Base-by-base conservation (phyloP, 2,329 filamentous ascomycete genomes). In the Xylariaceae sp. region DNA sequence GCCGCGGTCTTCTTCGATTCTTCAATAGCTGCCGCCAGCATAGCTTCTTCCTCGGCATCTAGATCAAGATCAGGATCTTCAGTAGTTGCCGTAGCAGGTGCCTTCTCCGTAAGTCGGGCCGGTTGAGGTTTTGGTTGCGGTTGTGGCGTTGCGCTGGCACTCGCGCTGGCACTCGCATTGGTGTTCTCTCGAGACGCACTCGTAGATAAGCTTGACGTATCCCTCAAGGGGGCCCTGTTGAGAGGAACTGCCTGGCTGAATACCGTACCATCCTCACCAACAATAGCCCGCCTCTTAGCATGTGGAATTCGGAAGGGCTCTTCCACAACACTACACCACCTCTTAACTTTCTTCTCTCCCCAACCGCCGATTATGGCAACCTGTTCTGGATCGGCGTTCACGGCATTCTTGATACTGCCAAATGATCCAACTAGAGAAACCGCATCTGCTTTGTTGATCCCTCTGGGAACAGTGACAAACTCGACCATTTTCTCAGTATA, bases 371-470 rank as follows among this genome's bases (percentile, higher is more conserved):
- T 85, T 63, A 90, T 78, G 11, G 86, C 85, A 42, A 99, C 82
- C 73, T 96, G 89, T 71, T 97, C 94, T 0, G 90, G 85, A 50
- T 88, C 83, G 1, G 92, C 93, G 73, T 97, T 97, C 60, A 97
- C 80, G 0, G 93, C 93, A 44, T 88, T 89, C 66, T 87, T 85
- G 59, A 99, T 76, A 65, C 90, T 96, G 23, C 94, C 94, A 77
- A 97, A 99, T 54, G 91, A 92, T 66, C 90, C 89, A 42, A 97
- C 92, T 54, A 99, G 76, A 34, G 90, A 89, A 8, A 97, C 86
- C 0, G 94, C 92, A 75, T 99, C 94, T 1, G 92, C 92, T 74
- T 96, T 97, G 76, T 97, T 97, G 71, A 99, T 86, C 63, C 88
- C 90, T 59, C 92, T 80, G 2, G 94, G 93, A 1, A 90, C 87